Base-by-base conservation (phyloP, 495 filamentous ascomycete species). In the Penicillium lividum region DNA sequence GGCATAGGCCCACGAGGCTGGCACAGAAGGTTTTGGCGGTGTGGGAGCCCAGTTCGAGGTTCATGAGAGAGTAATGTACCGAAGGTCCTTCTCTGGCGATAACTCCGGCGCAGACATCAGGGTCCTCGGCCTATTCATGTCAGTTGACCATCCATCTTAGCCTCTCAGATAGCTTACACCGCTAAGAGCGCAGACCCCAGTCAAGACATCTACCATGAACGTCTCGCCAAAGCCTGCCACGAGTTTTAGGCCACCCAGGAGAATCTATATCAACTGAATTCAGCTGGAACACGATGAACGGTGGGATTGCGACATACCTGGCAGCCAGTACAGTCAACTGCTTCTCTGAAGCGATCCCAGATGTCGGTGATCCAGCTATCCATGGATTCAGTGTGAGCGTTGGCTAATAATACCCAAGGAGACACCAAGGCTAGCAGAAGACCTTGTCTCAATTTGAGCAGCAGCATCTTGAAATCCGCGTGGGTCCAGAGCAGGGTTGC, bases 11-110 rank as follows among this genome's bases (percentile, higher is more conserved):
- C 44, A 79, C 69, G 46, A 84, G 57, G 18, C 73, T 75, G 7
- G 70, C 67, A 51, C 81, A 85, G 18, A 82, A 71, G 5, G 81
- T 69, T 42, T 76, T 65, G 38, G 81, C 74, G 10, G 82, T 79
- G 53, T 71, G 69, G 1, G 80, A 80, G 28, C 72, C 74, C 34
- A 83, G 63, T 3, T 61, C 56, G 60, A 85, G 71, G 9, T 73
- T 65, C 29, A 74, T 69, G 4, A 85, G 66, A 34, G 69, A 67
- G 46, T 80, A 72, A 29, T 80, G 75, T 22, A 83, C 62, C 27
- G 80, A 77, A 1, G 82, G 78, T 0, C 75, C 78, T 67, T 84
- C 80, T 0, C 73, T 71, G 16, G 68, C 68, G 16, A 84, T 72
- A 15, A 74, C 59, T 6, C 79, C 80, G 11, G 67, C 58, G 53